Base-by-base conservation (phyloP, 1,139 yeast genomes). In the Pichia sp. region DNA sequence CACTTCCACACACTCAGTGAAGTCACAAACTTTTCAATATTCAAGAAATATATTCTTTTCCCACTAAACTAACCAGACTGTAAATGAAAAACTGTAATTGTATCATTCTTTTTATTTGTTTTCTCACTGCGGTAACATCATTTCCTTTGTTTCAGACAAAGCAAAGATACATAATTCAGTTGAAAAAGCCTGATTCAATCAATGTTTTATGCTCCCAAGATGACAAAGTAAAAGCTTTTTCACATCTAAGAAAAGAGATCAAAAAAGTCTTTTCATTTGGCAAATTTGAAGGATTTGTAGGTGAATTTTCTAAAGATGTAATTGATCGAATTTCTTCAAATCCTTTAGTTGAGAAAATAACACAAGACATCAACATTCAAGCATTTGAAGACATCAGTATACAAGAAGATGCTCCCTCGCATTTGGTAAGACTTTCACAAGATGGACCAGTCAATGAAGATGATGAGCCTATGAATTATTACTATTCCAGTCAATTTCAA, bases 231-330 rank as follows among this genome's bases (percentile, higher is more conserved):
- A 46, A 40, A 36, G 37, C 53, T 1, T 38, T 53, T 41, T 56
- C 35, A 8, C 68, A 71, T 48, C 62, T 77, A 18, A 63, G 69
- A 41, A 67, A 72, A 3, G 64, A 66, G 25, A 69, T 77, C 24
- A 62, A 64, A 20, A 63, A 65, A 33, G 61, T 71, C 8, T 69
- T 74, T 45, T 65, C 75, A 0, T 74, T 83, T 51, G 89, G 88
- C 0, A 67, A 68, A 18, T 79, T 80, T 52, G 74, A 72, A 49
- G 88, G 83, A 0, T 74, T 82, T 50, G 66, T 76, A 0, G 85
- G 84, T 0, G 69, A 73, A 32, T 74, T 82, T 52, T 63, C 79
- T 5, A 57, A 65, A 18, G 71, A 67, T 4, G 60, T 71, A 0
- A 49, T 80, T 23, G 68, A 68, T 6, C 64, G 74, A 42, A 63